Evolutionary conservation across 2,329 filamentous ascomycete species (phyloP).

Genomic region (Microdochium paspali): DNA sequence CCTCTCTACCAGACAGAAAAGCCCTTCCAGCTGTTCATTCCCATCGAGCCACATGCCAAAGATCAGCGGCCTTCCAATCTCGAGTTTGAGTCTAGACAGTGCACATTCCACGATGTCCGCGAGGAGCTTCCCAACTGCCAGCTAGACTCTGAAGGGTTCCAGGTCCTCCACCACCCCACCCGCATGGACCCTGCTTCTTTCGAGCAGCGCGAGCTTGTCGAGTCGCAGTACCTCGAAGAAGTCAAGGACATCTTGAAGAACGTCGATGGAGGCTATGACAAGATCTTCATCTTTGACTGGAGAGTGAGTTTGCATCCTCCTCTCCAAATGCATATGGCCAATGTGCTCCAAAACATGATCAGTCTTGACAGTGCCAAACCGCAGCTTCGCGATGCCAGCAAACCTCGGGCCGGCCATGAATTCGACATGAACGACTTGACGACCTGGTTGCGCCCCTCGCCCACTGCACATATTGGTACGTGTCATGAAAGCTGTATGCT

Average conservation of each 20-base stretch:
- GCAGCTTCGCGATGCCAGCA: neutral
- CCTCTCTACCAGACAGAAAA: slow-evolving; percentile 1
- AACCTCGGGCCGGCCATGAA: neutral
- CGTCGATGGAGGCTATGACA: slow-evolving; percentile 1
- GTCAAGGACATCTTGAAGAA: neutral
- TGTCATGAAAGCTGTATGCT: neutral
- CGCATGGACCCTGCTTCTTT: neutral
- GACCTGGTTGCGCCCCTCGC: slow-evolving; percentile 1
- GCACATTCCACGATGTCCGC: neutral
- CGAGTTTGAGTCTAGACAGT: neutral
- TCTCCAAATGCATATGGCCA: too few relatives aligned
- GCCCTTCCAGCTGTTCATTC: slow-evolving; percentile 1
- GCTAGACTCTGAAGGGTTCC: neutral
- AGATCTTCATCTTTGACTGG: slow-evolving; percentile 2
- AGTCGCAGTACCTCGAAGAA: slow-evolving; percentile 1
- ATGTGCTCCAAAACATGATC: too few relatives aligned
- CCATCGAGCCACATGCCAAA: neutral
- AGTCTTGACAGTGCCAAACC: neutral
- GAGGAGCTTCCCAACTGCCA: neutral
- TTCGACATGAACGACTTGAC: slow-evolving; percentile 2
- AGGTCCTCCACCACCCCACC: neutral
- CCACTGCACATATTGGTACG: neutral
- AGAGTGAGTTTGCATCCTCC: neutral
- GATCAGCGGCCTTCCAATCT: slow-evolving; percentile 1
- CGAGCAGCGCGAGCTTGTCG: neutral